Evolutionary conservation across 768 basidiomycete genomes (phyloP), one percentile per base, ranked within the genome.

Genomic region (Tulasnella sp.): DNA sequence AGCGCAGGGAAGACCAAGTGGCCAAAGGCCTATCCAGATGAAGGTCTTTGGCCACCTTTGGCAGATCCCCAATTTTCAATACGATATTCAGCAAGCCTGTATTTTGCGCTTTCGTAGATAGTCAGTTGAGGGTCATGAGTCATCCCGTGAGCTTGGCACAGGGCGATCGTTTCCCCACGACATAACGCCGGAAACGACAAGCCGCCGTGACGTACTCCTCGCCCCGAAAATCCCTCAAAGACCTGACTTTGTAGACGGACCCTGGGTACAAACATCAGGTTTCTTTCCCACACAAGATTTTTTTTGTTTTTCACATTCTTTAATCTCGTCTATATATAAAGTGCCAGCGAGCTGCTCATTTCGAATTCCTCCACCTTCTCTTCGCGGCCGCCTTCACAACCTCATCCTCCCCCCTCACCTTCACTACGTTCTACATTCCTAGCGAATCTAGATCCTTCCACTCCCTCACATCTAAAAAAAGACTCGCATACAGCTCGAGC

Each of bases 61-160:
- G 25, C n/a, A n/a, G 73, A 52, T 38, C 64, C 54, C 73, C 73
- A 74, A 34, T 74, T 74, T 37, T 74, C 49, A 19, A 76, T 29
- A 14, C 67, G 64, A 49, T 76, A 76, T 54, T 76, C 75, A 8
- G n/a, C 37, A 14, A 68, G 34, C 17, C 69, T 67, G 8, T 31
- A 38, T 68, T 67, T 31, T 19, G 25, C 25, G 67, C 25, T 29
- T 31, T 29, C 25, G 75, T 69, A 38, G 40, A 76, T 69, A 0
- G 75, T 45, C 17, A 76, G 40, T 64, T 76, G 75, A 31, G 75
- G 75, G 67, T 37, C n/a, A n/a, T n/a, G n/a, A n/a, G n/a, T n/a
- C n/a, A n/a, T n/a, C n/a, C n/a, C n/a, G n/a, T n/a, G n/a, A n/a
- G n/a, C n/a, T n/a, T n/a, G n/a, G n/a, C n/a, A n/a, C 52, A 54